Percentiles rank a stretch among this genome's conserved stretches.
Evolutionary conservation across 2,329 filamentous ascomycete genomes (phyloP).

Genomic region (Geosmithia putterillii): DNA sequence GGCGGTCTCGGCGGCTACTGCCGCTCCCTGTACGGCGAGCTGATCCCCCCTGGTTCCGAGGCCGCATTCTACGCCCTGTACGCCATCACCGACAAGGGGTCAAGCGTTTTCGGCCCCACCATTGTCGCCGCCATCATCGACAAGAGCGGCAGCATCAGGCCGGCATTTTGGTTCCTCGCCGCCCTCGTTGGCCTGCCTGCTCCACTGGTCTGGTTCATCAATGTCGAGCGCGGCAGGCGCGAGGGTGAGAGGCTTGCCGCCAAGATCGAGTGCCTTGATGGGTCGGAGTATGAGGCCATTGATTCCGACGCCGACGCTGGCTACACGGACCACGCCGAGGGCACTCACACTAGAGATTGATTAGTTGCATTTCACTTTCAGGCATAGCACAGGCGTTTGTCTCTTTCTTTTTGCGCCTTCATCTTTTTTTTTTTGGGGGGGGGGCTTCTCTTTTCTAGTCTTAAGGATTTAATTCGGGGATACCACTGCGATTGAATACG

Average conservation of each 20-base stretch:
- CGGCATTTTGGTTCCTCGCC: conserved; percentile 87
- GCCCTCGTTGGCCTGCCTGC: conserved; percentile 74
- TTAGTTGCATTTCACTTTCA: not conserved
- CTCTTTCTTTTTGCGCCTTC: not conserved
- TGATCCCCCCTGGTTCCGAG: conserved; percentile 89
- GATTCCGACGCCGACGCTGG: conserved; percentile 9
- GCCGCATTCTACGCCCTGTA: conserved; percentile 95
- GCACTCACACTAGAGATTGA: not conserved
- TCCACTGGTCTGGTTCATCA: conserved; percentile 71
- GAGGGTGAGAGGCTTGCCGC: conserved; percentile 56
- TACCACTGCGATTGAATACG: no score
- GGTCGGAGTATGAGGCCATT: conserved; percentile 7
- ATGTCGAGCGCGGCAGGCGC: conserved; percentile 66
- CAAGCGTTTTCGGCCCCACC: conserved; percentile 82
- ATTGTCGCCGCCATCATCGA: conserved; percentile 93
- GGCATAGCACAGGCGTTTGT: not conserved
- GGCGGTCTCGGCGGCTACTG: conserved; percentile 91
- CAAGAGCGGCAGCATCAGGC: conserved; percentile 64
- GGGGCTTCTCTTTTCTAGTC: not conserved
- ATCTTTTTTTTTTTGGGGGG: not conserved
- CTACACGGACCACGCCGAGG: not conserved
- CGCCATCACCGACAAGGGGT: conserved; percentile 95
- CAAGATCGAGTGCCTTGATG: conserved; percentile 40
- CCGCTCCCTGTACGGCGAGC: conserved; percentile 79
- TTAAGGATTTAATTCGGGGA: not conserved